These are phyloP conservation scores for Rhodotorula kratochvilovae DNA, from an alignment of 768 basidiomycete species.

Conservation along the genomic window DNA sequence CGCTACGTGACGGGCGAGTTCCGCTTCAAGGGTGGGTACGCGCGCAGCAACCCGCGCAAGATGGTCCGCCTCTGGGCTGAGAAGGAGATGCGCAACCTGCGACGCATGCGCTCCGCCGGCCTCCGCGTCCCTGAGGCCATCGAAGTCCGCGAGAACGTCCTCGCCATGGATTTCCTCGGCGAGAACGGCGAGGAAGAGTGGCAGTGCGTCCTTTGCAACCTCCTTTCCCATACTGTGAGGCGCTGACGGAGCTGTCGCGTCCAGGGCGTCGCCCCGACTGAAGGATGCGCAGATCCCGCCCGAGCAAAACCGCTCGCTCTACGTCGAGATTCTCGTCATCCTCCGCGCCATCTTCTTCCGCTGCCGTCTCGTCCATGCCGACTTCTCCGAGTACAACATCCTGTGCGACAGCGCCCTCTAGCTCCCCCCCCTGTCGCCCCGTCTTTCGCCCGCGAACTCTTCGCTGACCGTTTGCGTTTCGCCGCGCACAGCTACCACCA, in stretches of 20 bases:
- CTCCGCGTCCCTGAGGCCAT: conserved; percentile 80
- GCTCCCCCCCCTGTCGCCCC: no score
- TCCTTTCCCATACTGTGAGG: background rate
- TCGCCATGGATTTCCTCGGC: conserved; percentile 82
- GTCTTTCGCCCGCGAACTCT: background rate
- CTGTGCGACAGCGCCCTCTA: conserved; percentile 55
- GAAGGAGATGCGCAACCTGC: conserved; percentile 95
- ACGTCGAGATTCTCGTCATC: conserved; percentile 70
- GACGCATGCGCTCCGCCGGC: conserved; percentile 74
- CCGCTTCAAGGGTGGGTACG: conserved; percentile 77
- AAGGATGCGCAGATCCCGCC: conserved; percentile 73
- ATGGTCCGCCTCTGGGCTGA: conserved; percentile 99
- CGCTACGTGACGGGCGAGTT: conserved; percentile 93
- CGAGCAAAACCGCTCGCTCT: conserved; percentile 59
- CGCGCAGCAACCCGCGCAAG: conserved; percentile 85
- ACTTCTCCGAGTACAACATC: conserved; percentile 97
- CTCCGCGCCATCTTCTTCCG: conserved; percentile 79
- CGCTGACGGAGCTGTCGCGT: background rate
- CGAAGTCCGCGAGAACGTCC: conserved; percentile 91
- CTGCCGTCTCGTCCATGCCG: conserved; percentile 94
- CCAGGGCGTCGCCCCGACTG: conserved; percentile 83
- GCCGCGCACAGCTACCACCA: conserved; percentile 48
- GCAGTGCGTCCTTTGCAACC: conserved; percentile 2
- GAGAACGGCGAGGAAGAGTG: conserved; percentile 53
- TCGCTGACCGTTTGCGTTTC: no score